Base-by-base conservation (phyloP, 148 eudicot species). In the Diospyros kaki region DNA sequence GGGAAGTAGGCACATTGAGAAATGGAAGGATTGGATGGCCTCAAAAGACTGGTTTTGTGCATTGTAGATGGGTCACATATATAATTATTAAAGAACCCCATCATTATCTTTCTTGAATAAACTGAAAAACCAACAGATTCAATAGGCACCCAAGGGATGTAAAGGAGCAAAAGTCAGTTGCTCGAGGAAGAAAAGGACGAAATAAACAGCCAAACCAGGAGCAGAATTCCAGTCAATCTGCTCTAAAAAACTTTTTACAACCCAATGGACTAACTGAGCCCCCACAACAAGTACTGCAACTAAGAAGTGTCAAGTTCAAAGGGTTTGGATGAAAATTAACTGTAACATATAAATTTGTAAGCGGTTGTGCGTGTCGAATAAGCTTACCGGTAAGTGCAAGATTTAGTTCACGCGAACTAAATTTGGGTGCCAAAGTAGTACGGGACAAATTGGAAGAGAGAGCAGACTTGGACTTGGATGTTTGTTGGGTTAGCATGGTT, bases 101-200 rank as follows among this genome's bases (percentile, higher is more conserved):
- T 28, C 28, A 28, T 28, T 28, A 28, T 28, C 28, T 28, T 28
- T 28, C 28, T 28, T 28, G 28, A 28, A 28, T 28, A 28, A 28
- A 28, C 28, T 28, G 28, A 14, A 58, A 15, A 58, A 2, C 61
- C 61, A 17, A 58, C 61, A 58, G n/a, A 58, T 14, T 58, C n/a
- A 5, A 58, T 4, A 14, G n/a, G 61, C 6, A 17, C 4, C 4
- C 6, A 17, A 28, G 61, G 61, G 61, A 17, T 14, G 61, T 17
- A 58, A 58, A 58, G 17, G 28, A 14, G 28, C 18, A 58, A 58
- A 55, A 58, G 77, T 84, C 84, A 85, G 89, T 86, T 85, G 95
- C 95, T 90, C 95, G 95, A 90, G 90, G 89, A 87, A 83, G 82
- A 81, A 86, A 86, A 87, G 38, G 68, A 68, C 85, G 84, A 80